Conservation (phyloP, 805 yeast genomes). For the Myxozyma udenii region DNA sequence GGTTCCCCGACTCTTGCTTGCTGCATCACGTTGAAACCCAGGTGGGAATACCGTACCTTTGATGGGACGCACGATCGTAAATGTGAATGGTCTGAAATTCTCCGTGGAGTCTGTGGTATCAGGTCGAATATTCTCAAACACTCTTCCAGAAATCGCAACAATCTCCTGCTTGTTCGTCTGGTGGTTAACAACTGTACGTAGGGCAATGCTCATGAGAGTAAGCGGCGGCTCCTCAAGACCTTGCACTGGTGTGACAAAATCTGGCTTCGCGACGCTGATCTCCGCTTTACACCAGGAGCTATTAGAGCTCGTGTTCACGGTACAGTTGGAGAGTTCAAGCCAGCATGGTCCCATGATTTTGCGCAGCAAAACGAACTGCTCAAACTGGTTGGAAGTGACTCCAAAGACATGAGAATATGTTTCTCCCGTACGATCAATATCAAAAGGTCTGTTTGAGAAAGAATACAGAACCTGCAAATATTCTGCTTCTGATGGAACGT, state of each 20-base stretch:
- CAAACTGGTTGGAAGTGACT: constrained; percentile 67
- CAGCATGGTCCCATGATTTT: constrained; percentile 97
- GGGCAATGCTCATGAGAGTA: constrained; percentile 68
- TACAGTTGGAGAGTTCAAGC: constrained; percentile 69
- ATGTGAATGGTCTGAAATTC: constrained; percentile 55
- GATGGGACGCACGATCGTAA: constrained; percentile 78
- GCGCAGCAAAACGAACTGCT: constrained; percentile 76
- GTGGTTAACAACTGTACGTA: constrained; percentile 77
- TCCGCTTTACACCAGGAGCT: constrained; percentile 77
- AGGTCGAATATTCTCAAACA: constrained; percentile 65
- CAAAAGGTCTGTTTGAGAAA: constrained; percentile 47
- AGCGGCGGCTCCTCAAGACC: constrained; percentile 56
- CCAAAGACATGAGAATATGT: constrained; percentile 82
- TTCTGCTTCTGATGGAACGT: constrained; percentile 72
- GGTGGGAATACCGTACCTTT: constrained; percentile 60
- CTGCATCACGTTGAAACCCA: constrained; percentile 63
- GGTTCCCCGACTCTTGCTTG: constrained; percentile 47
- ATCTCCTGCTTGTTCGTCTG: constrained; percentile 78
- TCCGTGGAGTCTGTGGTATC: constrained; percentile 70
- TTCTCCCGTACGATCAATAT: constrained; percentile 62
- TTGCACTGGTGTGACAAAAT: constrained; percentile 48
- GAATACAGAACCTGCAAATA: constrained; percentile 79
- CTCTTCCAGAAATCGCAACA: constrained; percentile 74
- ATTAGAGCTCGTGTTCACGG: constrained; percentile 41
- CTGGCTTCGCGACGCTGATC: constrained; percentile 46